Evolutionary conservation across 768 basidiomycete genomes (phyloP), one percentile per base, ranked within the genome.

Genomic region (Paxillus ammoniavirescens): DNA sequence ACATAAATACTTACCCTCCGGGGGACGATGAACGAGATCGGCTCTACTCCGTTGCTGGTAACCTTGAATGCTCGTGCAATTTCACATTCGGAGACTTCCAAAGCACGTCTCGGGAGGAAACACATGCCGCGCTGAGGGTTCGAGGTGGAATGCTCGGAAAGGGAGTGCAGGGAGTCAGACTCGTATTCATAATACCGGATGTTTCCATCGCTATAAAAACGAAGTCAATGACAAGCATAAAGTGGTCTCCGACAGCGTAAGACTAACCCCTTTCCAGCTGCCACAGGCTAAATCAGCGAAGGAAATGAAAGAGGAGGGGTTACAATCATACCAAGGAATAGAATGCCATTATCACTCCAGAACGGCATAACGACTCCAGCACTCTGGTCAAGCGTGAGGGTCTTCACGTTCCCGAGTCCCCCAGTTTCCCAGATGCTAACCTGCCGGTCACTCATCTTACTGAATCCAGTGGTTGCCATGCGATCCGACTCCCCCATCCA

Each of bases 171-270:
- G 44, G 84, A 77, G 72, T 98, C 95, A 31, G 80, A 82, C 63
- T 97, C 95, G 71, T 88, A 94, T 69, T 99, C 97, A 71, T 87
- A 98, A 79, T 92, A 96, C n/a, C 96, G 87, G 57, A 98, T 87
- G 68, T 99, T 99, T 28, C 96, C 96, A 64, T 99, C 96, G 38
- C 93, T 91, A 65, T 50, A 46, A 18, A 53, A 14, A 37, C 10
- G 14, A 21, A n/a, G 53, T 65, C 40, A 59, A 47, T 18, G 17
- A 14, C 14, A 21, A 28, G 44, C 26, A 1, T 0, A 50, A 18
- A 26, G 33, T 8, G 35, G 35, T 35, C 10, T 2, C 35, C 44
- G 47, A 15, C 40, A 50, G 21, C 18, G 40, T 36, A 36, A n/a
- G 17, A 67, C 76, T 53, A 57, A 90, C 89, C 92, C 93, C 73